Conservation (phyloP, 1,284 basidiomycete genomes). For the Uromyces viciae-fabae region DNA sequence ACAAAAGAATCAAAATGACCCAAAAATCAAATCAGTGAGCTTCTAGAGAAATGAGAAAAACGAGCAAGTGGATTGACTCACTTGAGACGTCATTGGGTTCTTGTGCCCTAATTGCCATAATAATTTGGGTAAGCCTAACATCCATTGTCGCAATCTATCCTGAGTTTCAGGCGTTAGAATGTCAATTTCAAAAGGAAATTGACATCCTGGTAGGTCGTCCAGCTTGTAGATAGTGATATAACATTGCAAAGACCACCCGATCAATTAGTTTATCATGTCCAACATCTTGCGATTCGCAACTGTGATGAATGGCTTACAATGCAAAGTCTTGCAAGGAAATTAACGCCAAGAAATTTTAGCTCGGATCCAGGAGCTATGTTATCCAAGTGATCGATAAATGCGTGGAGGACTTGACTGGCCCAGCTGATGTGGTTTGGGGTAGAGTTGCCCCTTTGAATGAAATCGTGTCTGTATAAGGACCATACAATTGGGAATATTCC, state of each 20-base stretch:
- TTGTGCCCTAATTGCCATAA: conserved; percentile 35
- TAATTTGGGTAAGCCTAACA: conserved; percentile 32
- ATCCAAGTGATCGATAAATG: conserved; percentile 42
- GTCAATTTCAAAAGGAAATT: conserved; percentile 24
- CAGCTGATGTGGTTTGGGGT: not conserved
- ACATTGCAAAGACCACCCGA: not conserved
- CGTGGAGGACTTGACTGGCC: conserved; percentile 26
- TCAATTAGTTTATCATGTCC: not conserved
- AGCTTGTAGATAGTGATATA: too few relatives aligned
- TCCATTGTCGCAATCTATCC: conserved; percentile 30
- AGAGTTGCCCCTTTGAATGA: conserved; percentile 6
- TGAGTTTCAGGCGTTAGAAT: conserved; percentile 3
- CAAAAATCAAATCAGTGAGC: not conserved
- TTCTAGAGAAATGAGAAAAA: not conserved
- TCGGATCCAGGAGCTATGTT: conserved; percentile 12
- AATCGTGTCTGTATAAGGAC: conserved; percentile 61
- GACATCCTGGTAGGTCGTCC: conserved; percentile 39
- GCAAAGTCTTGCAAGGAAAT: conserved; percentile 29
- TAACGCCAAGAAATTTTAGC: conserved; percentile 26
- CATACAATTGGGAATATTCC: conserved; percentile 77
- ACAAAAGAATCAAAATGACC: not conserved
- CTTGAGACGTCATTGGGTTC: conserved; percentile 14
- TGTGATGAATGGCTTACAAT: conserved; percentile 16
- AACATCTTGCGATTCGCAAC: not conserved
- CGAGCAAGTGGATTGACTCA: not conserved